Conservation (phyloP, 75 land plant genomes). For the Azolla pinnata region DNA sequence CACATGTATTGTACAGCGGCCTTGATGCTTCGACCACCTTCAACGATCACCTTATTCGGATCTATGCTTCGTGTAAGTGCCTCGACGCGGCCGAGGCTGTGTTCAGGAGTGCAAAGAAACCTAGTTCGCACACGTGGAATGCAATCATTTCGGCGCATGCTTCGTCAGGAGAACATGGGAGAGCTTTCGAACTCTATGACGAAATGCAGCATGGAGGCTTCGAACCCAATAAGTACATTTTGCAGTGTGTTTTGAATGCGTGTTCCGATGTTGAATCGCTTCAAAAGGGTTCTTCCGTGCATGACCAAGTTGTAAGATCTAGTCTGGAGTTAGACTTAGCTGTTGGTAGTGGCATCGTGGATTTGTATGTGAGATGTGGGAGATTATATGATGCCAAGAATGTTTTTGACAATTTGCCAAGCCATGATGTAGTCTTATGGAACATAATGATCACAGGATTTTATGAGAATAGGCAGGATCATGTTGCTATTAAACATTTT, state of each 20-base stretch:
- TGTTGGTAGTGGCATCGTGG: not conserved
- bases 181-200: not conserved
- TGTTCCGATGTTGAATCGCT: not conserved
- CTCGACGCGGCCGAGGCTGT: constrained; percentile 1
- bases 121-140: constrained; percentile 5
- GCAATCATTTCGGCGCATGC: constrained; percentile 7
- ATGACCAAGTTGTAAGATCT: not conserved
- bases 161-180: not conserved
- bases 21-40: not conserved
- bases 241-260: not conserved
- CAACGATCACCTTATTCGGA: not conserved
- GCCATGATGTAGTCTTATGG: not conserved
- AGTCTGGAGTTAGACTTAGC: not conserved
- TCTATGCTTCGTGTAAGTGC: not conserved
- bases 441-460: not conserved
- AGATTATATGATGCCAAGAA: constrained; percentile 2
- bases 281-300: not conserved
- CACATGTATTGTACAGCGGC: too few species aligned
- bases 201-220: constrained; percentile 4
- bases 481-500: not conserved
- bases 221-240: not conserved
- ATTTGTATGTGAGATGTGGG: constrained; percentile 1
- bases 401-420: constrained; percentile 1
- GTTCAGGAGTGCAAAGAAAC: not conserved
- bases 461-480: not conserved